Base-by-base conservation (phyloP, 208 protist genomes). In the Acanthamoeba castellanii region DNA sequence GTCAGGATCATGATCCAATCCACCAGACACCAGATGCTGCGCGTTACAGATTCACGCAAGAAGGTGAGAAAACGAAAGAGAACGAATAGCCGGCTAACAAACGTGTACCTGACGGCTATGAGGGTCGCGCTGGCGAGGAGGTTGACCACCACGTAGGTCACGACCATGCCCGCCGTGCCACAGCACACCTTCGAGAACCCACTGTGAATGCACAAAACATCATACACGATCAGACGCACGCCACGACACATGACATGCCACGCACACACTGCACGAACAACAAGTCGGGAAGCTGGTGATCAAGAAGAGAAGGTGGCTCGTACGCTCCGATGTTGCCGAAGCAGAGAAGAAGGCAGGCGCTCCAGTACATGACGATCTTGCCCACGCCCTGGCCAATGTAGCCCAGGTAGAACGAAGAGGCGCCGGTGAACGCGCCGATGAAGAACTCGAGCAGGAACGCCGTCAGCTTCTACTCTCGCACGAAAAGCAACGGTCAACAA, bases 1-100 rank as follows among this genome's bases (percentile, higher is more conserved):
- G 52, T 66, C 22, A 88, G 81, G 52, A 88, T 88, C 81, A 57
- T 57, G 81, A 88, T 88, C 81, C 81, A 88, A 30, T 88, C 52
- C 50, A 88, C 81, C 16, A 88, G 14, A 9, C 50, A 45, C 81
- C 81, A 88, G n/a, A 88, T 88, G 50, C 81, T 64, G 50, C 61
- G n/a, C n/a, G n/a, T n/a, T n/a, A n/a, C n/a, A n/a, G n/a, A n/a
- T n/a, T n/a, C n/a, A n/a, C 37, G 3, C 37, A 37, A 37, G 37
- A 37, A 2, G 42, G 42, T 47, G 7, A 47, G 42, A 47, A 3
- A 47, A 3, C 42, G 3, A 37, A 37, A 47, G 42, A 47, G 42
- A 47, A 11, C 42, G 42, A 47, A 0, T 0, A 3, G 42, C 37
- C 37, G 3, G 42, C 42, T 2, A 47, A 11, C 42, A 47, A 47